A percentile compares a stretch with the other conserved stretches of the same genome.
Conservation (phyloP, 208 protist genomes). For the Trypanosoma vivax region DNA sequence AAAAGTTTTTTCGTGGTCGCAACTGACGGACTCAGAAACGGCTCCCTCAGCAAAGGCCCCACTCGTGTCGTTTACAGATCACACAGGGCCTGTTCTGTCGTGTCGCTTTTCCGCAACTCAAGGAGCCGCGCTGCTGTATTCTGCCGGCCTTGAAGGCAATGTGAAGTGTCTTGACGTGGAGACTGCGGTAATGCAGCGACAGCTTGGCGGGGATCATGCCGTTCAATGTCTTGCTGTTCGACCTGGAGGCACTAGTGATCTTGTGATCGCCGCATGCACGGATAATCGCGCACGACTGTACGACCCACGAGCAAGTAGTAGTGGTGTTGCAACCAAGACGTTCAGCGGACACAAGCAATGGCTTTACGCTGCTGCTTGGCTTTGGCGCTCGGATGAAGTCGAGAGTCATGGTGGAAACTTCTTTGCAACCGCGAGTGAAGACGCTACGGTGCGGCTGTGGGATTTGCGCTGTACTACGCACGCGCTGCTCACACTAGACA, state of each 20-base stretch:
- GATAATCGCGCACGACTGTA: constrained; percentile 79
- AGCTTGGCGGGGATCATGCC: constrained; percentile 58
- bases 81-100: constrained; percentile 66
- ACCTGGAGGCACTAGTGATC: constrained; percentile 40
- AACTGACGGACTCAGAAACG: constrained; percentile 31
- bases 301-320: constrained; percentile 41
- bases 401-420: constrained; percentile 21
- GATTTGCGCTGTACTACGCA: constrained; percentile 58
- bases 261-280: constrained; percentile 68
- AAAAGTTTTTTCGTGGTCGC: constrained; percentile 61
- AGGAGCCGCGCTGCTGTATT: constrained; percentile 44
- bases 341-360: constrained; percentile 79
- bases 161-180: constrained; percentile 65
- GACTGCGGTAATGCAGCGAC: constrained; percentile 28
- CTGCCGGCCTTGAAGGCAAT: constrained; percentile 63
- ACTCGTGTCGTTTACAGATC: constrained; percentile 69
- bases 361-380: constrained; percentile 73
- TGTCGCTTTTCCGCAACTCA: constrained; percentile 54
- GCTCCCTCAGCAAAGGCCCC: constrained; percentile 54
- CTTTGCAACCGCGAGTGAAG: constrained; percentile 66
- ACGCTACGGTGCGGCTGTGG: constrained; percentile 65
- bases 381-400: constrained; percentile 47
- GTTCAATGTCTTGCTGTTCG: constrained; percentile 56
- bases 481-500: constrained; percentile 61
- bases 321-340: constrained; percentile 41